Evolutionary conservation across 1,284 basidiomycete species (phyloP), one percentile per base, ranked within the genome.

Genomic region (Ustilago lituana): DNA sequence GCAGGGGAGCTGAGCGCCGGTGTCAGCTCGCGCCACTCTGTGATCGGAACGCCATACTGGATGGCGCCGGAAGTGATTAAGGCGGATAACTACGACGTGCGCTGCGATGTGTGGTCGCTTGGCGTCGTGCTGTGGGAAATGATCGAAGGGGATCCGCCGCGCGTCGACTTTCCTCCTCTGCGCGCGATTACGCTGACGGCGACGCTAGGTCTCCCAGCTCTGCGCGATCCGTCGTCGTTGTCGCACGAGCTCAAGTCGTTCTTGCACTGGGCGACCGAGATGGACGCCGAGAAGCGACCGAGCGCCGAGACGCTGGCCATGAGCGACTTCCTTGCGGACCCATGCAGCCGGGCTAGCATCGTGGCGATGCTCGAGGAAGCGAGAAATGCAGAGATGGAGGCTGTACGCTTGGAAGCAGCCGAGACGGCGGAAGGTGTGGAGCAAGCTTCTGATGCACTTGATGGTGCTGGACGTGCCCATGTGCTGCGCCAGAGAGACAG

Each of bases 31-130:
- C 54, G 68, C n/a, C 53, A 54, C n/a, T 69, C 63, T 26, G 71
- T 77, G 19, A 57, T 77, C 5, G 76, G 76, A 2, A 77, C 75
- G 39, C 66, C 76, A 39, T 77, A 78, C 60, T 78, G 74, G 74
- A 78, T 78, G 76, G 71, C 74, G 27, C 76, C 76, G n/a, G 76
- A 78, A 37, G 72, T 78, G 62, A 69, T 77, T 45, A 70, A 61
- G 37, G 73, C 70, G 5, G 47, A 71, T 47, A 47, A 49, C 15
- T 78, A 78, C 60, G 75, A 67, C 26, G 39, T 52, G 33, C 59
- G 63, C 9, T 72, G 67, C 43, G 76, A 78, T 38, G 59, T 78
- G 15, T 78, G 76, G 76, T 69, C 68, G 45, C 45, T 78, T 1
- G 76, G 76, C 20, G 73, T 72, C 15, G 63, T 74, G 29, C 51